Percentiles rank a stretch among this genome's conserved stretches.
Conservation (phyloP, 805 yeast genomes). For the Candida pini region DNA sequence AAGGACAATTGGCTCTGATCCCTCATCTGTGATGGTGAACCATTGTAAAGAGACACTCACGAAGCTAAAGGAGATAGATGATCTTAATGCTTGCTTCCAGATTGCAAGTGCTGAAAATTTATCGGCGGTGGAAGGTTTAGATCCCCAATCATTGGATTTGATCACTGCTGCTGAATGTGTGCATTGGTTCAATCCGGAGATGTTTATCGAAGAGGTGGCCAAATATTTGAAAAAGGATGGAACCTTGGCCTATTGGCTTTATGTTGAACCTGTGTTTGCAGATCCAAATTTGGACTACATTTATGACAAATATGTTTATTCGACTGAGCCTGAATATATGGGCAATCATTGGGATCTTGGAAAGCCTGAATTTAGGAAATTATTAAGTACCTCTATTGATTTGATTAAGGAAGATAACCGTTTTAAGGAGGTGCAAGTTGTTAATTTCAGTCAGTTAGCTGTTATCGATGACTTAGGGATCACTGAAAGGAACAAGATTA, state of each 20-base stretch:
- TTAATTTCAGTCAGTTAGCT: constrained; percentile 9
- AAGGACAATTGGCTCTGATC: constrained; percentile 58
- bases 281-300: constrained; percentile 48
- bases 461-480: background rate
- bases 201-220: constrained; percentile 32
- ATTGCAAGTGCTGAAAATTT: constrained; percentile 25
- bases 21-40: constrained; percentile 50
- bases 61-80: constrained; percentile 4
- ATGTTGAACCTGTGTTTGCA: constrained; percentile 56
- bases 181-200: constrained; percentile 65
- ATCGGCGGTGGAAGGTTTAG: constrained; percentile 12
- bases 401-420: constrained; percentile 16
- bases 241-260: constrained; percentile 72
- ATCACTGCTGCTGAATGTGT: constrained; percentile 73
- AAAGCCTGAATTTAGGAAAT: constrained; percentile 30
- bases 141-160: constrained; percentile 42
- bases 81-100: constrained; percentile 14
- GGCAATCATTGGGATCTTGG: constrained; percentile 48
- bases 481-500: background rate
- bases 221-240: constrained; percentile 52
- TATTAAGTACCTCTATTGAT: constrained; percentile 18
- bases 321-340: constrained; percentile 39
- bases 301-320: constrained; percentile 45
- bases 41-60: constrained; percentile 28
- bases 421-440: constrained; percentile 25